phyloP scores from a whole-genome alignment of 176 grass and related monocot genomes.

The Poa pratensis region DNA sequence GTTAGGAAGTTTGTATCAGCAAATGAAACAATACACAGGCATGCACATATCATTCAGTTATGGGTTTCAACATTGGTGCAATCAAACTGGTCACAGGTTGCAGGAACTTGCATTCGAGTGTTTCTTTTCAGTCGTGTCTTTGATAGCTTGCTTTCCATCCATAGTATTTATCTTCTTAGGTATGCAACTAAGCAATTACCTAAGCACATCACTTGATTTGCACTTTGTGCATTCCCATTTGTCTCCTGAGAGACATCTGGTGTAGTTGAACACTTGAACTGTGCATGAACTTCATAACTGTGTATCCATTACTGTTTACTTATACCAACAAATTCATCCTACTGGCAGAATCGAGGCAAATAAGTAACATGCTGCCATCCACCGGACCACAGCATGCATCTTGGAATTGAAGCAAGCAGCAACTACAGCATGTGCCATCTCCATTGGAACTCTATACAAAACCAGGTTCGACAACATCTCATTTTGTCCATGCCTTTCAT shows the following conservation, averaged over 20 bases:
- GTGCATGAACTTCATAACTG: slow-evolving; percentile 14
- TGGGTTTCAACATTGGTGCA: background rate
- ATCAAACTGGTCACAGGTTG: background rate
- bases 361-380: background rate
- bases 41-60: background rate
- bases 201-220: slow-evolving; percentile 15
- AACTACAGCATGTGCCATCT: background rate
- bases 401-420: background rate
- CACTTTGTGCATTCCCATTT: slow-evolving; percentile 4
- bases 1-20: slow-evolving; percentile 57
- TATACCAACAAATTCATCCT: slow-evolving; percentile 30
- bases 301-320: background rate
- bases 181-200: background rate
- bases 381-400: background rate
- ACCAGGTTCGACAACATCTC: background rate
- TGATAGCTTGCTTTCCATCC: slow-evolving; percentile 7
- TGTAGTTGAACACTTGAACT: slow-evolving; percentile 13
- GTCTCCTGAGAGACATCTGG: background rate
- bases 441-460: background rate
- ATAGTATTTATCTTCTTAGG: slow-evolving; percentile 16
- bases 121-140: slow-evolving; percentile 6
- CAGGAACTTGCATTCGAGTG: slow-evolving; percentile 10
- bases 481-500: background rate
- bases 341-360: background rate
- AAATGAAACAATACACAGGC: slow-evolving; percentile 55